Evolutionary conservation across 257 asterid genomes (phyloP), one percentile per base, ranked within the genome.

Genomic region (Apocynum venetum): DNA sequence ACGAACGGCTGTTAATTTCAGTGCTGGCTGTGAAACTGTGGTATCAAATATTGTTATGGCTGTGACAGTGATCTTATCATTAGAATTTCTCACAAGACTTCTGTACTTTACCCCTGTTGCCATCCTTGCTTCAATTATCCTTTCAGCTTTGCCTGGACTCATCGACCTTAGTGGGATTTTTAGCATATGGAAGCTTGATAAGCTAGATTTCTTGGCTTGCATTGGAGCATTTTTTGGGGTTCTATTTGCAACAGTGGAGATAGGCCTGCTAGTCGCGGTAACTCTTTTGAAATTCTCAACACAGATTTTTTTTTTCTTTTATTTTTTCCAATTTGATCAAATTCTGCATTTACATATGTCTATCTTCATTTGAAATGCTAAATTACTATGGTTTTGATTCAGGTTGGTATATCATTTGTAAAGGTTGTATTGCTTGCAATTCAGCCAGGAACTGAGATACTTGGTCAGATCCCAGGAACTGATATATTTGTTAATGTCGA

Each of bases 21-120:
- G 83, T 76, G 95, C 97, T 20, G 97, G 97, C 20, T 89, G 97
- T 83, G 88, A 87, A 81, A 91, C 92, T 0, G 91, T 85, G 49
- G 88, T 88, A 25, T 91, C 97, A 1, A 92, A 92, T 80, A 73
- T 89, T 57, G 93, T 92, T 44, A 86, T 86, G 89, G 83, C 86
- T 3, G 68, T 75, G n/a, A 77, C 87, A 36, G 88, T 86, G 56
- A 71, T 86, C 63, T 69, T 86, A 68, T 68, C 82, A 2, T 55
- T 86, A 19, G 75, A 74, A 55, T 57, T 86, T 11, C 63, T 84
- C 63, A 86, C 89, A 11, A 77, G 80, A 71, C 83, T 86, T 14
- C 59, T 86, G 72, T 82, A 82, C 75, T 86, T 49, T 79, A 84
- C 89, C 46, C 89, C 88, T 0, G 46, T 78, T 35, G 86, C 88